Evolutionary conservation across 2,329 filamentous ascomycete species (phyloP), one percentile per base, ranked within the genome.

Genomic region (Alternaria hordeiaustralica): DNA sequence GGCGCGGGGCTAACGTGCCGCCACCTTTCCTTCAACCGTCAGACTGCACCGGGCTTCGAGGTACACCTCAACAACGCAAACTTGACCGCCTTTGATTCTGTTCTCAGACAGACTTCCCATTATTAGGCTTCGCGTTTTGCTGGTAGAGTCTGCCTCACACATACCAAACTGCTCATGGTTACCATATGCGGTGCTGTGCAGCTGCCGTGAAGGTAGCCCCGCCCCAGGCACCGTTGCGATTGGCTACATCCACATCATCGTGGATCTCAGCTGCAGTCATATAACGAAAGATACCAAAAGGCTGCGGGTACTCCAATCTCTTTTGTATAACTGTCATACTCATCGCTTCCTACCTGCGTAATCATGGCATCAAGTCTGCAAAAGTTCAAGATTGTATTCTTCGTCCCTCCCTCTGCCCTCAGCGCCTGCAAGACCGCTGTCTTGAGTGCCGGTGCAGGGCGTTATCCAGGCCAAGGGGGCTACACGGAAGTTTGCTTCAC

Each of bases 321-420:
- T 28, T 41, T 18, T 41, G 36, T 41, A 10, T 18, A 41, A 41
- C 20, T 45, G 9, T 18, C 23, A 21, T 18, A 55, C 25, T 30
- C 54, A 33, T 23, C 33, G 10, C 23, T 9, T 43, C 30, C 43
- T 49, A n/a, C 12, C 13, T 11, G 46, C 46, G 23, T 21, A 18
- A 28, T 33, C 41, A 62, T 62, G 60, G 41, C 60, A 25, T 58
- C 60, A 28, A 44, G 21, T 10, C 41, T 58, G 15, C 66, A 71
- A 23, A 77, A 74, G 56, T 80, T 75, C 77, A 84, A 84, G 67
- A 77, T 85, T 28, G 65, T 84, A 67, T 84, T 84, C 75, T 83
- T 80, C 73, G 75, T 78, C 7, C 83, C 83, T 10, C 74, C 75
- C 15, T 57, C 77, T 28, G 67, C 76, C 15, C 76, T 84, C 26